Percentiles rank a stretch among this genome's conserved stretches.
Conservation (phyloP, 768 basidiomycete genomes). For the Rhizopogon vulgaris region DNA sequence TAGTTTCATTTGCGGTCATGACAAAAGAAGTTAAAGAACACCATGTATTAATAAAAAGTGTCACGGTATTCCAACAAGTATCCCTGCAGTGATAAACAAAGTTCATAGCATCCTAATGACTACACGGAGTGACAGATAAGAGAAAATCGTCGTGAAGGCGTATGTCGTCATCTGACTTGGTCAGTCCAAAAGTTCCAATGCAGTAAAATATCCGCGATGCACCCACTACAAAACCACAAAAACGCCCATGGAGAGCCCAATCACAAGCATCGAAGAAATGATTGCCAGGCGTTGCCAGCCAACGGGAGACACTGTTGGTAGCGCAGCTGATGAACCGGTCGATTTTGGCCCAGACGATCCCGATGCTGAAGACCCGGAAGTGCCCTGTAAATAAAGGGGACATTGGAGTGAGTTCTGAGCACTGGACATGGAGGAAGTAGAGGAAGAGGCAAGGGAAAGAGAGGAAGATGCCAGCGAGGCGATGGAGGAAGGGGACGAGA, state of each 20-base stretch:
- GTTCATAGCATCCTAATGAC: neutral
- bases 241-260: slow-evolving; percentile 20
- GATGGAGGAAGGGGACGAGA: neutral
- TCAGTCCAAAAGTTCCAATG: neutral
- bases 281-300: slow-evolving; percentile 20
- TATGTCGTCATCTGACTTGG: neutral
- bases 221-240: slow-evolving; percentile 18
- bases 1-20: neutral
- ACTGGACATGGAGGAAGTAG: neutral
- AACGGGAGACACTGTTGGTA: slow-evolving; percentile 5
- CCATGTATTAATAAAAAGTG: slow-evolving; percentile 10
- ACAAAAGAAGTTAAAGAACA: slow-evolving; percentile 1
- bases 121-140: neutral
- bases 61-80: neutral
- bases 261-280: slow-evolving; percentile 19
- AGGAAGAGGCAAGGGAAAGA: neutral
- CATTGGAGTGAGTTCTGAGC: neutral
- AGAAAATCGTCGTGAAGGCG: neutral
- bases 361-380: neutral
- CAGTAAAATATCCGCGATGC: neutral
- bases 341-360: slow-evolving; percentile 1
- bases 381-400: neutral
- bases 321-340: slow-evolving; percentile 9
- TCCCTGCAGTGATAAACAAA: neutral
- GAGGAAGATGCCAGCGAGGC: neutral